Evolutionary conservation across 352 stramenopile species (phyloP).

Genomic region (Pilasporangium apinafurcum): DNA sequence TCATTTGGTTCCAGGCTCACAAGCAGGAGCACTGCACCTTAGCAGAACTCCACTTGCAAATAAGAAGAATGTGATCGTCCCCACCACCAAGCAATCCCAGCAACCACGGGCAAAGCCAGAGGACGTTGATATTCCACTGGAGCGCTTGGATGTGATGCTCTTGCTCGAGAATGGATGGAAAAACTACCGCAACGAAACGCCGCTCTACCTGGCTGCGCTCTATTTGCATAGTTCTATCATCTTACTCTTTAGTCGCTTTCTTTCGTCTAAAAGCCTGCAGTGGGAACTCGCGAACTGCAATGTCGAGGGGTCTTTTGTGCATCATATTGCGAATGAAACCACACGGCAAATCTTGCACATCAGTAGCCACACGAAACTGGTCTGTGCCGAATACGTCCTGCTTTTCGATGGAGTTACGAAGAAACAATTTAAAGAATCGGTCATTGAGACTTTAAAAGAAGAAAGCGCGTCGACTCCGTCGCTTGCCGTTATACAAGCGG

Average conservation of each 20-base stretch:
- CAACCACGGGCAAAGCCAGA: background rate
- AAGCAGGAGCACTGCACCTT: background rate
- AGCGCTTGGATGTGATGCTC: constrained; percentile 14
- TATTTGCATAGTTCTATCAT: constrained; percentile 45
- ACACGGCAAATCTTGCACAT: constrained; percentile 21
- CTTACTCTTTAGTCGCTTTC: constrained; percentile 16
- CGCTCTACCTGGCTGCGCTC: constrained; percentile 55
- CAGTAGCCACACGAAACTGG: constrained; percentile 12
- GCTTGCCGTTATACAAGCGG: constrained; percentile 33
- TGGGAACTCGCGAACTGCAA: constrained; percentile 62
- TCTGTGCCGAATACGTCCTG: constrained; percentile 56
- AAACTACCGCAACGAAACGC: constrained; percentile 62
- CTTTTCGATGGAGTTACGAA: constrained; percentile 58
- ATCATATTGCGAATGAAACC: constrained; percentile 41
- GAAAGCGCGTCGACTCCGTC: constrained; percentile 52
- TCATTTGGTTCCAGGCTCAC: too few relatives aligned
- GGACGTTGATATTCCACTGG: background rate
- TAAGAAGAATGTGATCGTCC: constrained; percentile 8
- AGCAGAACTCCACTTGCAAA: too few relatives aligned
- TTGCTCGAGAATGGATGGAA: constrained; percentile 38
- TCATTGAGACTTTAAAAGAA: constrained; percentile 67
- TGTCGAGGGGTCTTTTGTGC: constrained; percentile 64
- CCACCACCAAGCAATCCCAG: constrained; percentile 7
- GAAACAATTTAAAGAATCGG: constrained; percentile 62
- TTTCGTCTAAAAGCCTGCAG: constrained; percentile 30